Conservation (phyloP, 345 rosid genomes). For the Salix dunnii region DNA sequence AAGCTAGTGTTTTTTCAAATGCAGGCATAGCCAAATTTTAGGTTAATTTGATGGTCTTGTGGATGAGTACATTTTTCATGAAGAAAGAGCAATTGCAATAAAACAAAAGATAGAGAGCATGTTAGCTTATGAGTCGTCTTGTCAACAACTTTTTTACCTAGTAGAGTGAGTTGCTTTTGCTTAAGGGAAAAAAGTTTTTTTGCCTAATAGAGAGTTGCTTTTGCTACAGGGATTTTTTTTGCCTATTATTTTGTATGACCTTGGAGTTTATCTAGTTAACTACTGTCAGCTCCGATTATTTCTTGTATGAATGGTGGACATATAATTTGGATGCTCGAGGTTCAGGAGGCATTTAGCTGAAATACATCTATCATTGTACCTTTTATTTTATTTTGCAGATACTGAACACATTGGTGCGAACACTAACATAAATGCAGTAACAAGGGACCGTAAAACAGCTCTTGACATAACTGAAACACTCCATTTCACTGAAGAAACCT, state of each 20-base stretch:
- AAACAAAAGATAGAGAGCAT: not conserved
- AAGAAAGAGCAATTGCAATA: not conserved
- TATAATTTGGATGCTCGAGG: not conserved
- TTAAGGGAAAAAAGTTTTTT: too few species aligned
- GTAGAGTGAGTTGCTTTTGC: too few species aligned
- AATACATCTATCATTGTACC: not conserved
- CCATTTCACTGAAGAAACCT: conserved; percentile 62
- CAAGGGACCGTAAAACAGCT: conserved; percentile 76
- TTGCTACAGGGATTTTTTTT: too few species aligned
- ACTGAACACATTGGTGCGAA: conserved; percentile 65
- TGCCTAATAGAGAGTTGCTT: too few species aligned
- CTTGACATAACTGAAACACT: conserved; percentile 84
- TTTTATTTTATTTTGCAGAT: conserved; percentile 43
- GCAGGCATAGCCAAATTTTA: not conserved
- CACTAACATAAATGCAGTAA: conserved; percentile 70
- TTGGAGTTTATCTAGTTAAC: not conserved
- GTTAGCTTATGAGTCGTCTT: not conserved
- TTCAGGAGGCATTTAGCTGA: not conserved
- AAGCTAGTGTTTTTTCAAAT: not conserved
- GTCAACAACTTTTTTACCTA: not conserved
- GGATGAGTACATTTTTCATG: not conserved
- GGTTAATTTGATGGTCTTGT: not conserved
- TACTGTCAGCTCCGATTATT: not conserved
- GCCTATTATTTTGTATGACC: not conserved
- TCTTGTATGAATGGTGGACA: not conserved